Base-by-base conservation (phyloP, 1,284 basidiomycete genomes). In the Ceratobasidium sp. region DNA sequence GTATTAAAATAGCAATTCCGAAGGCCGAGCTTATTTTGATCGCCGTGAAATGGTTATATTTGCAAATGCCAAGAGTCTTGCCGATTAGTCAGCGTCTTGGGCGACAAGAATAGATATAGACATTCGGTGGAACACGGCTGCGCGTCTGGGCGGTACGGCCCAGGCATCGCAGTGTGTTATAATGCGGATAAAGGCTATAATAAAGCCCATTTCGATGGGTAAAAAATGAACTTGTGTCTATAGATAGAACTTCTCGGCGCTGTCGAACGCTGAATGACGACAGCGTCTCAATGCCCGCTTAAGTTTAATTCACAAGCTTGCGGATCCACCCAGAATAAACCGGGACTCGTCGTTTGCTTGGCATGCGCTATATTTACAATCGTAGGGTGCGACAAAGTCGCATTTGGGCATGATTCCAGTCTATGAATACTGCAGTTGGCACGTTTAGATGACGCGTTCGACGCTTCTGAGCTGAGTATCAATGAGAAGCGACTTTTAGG, bases 1-100 rank as follows among this genome's bases (percentile, higher is more conserved):
- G n/a, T n/a, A 30, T 30, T 46, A 65, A 65, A 65, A 65, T 48
- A 38, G 48, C n/a, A 30, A 68, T 5, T 30, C 12, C 33, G 12
- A 48, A 54, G 30, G 16, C 52, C 27, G 46, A 66, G 50, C 35
- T 55, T 69, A 69, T 69, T 69, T 69, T 69, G 67, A 68, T 48
- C 38, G 10, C 38, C 10, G 38, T 41, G 38, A 41, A 33, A 8
- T 14, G 41, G 38, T 38, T 65, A 65, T 65, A 64, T 64, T 65
- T 65, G 62, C 23, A 30, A 48, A 27, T 59, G 71, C 71, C 71
- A 74, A 74, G 71, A 48, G 6, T 30, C 60, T 55, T 33, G 33
- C 33, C 20, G 52, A 54, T 57, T 46, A 12, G 55, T 71, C 35
- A 46, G 52, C 48, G 30, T 54, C 66, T 18, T 68, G 48, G 66